Percentiles rank a stretch among this genome's conserved stretches.
phyloP scores from a whole-genome alignment of 305 asterid species.

The Euphrasia arctica region DNA sequence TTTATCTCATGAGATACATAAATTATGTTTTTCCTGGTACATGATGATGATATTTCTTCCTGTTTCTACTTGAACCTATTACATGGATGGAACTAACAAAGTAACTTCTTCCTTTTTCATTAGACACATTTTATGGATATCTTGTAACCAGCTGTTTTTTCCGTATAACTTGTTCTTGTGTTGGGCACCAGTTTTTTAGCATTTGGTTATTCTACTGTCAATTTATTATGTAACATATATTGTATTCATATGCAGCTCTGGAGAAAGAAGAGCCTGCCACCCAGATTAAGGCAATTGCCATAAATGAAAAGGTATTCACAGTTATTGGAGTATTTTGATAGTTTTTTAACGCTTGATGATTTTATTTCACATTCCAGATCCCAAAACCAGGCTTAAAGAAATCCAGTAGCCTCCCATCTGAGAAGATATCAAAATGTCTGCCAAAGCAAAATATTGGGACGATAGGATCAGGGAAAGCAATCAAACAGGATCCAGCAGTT shows the following conservation, averaged over 20 bases:
- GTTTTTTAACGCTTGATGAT: conserved; percentile 15
- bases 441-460: conserved; percentile 49
- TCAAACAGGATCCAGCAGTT: conserved; percentile 48
- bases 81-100: conserved; percentile 11
- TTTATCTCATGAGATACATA: conserved; percentile 16
- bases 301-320: conserved; percentile 19
- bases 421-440: conserved; percentile 43
- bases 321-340: conserved; percentile 16
- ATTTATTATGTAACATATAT: conserved; percentile 25
- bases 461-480: conserved; percentile 46
- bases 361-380: conserved; percentile 31
- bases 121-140: neutral
- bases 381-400: conserved; percentile 47
- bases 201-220: neutral
- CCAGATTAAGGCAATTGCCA: conserved; percentile 52
- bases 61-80: conserved; percentile 9
- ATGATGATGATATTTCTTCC: neutral
- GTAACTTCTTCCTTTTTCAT: neutral
- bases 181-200: conserved; percentile 13
- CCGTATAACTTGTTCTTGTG: conserved; percentile 15
- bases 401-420: conserved; percentile 38
- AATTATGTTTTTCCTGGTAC: conserved; percentile 12
- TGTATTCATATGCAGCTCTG: conserved; percentile 49
- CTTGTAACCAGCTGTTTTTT: neutral
- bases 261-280: conserved; percentile 46